phyloP scores from a whole-genome alignment of 495 filamentous ascomycete species.

The Pseudevernia furfuracea region DNA sequence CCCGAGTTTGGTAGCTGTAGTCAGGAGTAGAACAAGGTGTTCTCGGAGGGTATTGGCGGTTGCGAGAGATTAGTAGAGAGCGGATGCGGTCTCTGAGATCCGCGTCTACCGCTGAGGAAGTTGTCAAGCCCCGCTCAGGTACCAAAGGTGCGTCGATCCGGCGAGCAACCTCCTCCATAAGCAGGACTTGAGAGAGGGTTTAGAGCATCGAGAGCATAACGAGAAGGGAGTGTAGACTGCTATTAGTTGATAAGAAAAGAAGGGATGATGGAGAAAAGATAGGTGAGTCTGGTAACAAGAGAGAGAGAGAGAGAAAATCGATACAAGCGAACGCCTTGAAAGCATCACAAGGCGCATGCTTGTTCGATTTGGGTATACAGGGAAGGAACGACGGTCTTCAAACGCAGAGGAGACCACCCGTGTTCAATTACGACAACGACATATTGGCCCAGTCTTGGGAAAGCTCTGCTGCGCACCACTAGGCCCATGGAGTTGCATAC shows the following conservation, averaged over 20 bases:
- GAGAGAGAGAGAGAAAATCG: background rate
- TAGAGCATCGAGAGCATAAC: slow-evolving; percentile 7
- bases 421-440: background rate
- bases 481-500: background rate
- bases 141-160: slow-evolving; percentile 13
- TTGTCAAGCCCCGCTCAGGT: slow-evolving; percentile 15
- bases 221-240: slow-evolving; percentile 6
- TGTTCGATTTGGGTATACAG: background rate
- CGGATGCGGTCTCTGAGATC: slow-evolving; percentile 23
- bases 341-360: background rate
- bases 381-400: background rate
- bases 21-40: slow-evolving; percentile 21
- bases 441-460: background rate
- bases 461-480: background rate
- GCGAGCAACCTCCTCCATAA: slow-evolving; percentile 20
- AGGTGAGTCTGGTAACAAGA: background rate
- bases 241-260: background rate
- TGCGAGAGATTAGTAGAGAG: slow-evolving; percentile 22
- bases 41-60: slow-evolving; percentile 19
- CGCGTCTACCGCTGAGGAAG: slow-evolving; percentile 16
- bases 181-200: slow-evolving; percentile 8
- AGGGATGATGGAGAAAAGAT: background rate
- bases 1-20: background rate
- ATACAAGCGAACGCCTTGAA: background rate
- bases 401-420: background rate